Conservation (phyloP, 192 early-diverging fungal genomes). For the Podila horticola region DNA sequence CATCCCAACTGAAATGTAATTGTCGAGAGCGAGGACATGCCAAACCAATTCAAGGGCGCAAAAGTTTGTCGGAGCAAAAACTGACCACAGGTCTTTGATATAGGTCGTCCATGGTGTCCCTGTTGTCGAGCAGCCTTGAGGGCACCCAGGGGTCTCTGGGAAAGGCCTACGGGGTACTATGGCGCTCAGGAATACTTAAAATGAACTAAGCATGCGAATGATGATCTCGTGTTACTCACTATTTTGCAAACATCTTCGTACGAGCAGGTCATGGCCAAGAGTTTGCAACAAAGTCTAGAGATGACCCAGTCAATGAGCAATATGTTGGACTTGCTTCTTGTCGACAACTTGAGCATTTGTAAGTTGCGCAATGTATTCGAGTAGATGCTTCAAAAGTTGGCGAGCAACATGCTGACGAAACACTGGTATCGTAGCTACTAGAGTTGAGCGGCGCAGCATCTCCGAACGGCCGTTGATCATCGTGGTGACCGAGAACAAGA, state of each 20-base stretch:
- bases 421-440: constrained; percentile 8
- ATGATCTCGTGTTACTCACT: no score
- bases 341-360: constrained; percentile 51
- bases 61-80: neutral
- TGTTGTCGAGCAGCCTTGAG: constrained; percentile 30
- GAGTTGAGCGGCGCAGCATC: constrained; percentile 13
- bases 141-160: constrained; percentile 42
- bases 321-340: constrained; percentile 52
- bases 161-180: constrained; percentile 32
- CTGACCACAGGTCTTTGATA: neutral
- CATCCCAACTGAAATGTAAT: constrained; percentile 23
- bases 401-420: neutral
- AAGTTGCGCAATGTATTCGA: neutral
- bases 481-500: constrained; percentile 30
- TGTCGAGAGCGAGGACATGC: no score
- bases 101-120: constrained; percentile 28
- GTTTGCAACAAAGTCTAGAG: constrained; percentile 50
- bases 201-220: neutral
- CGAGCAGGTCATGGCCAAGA: constrained; percentile 45
- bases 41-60: no score
- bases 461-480: constrained; percentile 24
- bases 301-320: constrained; percentile 56
- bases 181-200: neutral
- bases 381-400: neutral
- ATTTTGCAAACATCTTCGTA: neutral